phyloP scores from a whole-genome alignment of 169 alveolate species.

The Cryptosporidium ubiquitum region DNA sequence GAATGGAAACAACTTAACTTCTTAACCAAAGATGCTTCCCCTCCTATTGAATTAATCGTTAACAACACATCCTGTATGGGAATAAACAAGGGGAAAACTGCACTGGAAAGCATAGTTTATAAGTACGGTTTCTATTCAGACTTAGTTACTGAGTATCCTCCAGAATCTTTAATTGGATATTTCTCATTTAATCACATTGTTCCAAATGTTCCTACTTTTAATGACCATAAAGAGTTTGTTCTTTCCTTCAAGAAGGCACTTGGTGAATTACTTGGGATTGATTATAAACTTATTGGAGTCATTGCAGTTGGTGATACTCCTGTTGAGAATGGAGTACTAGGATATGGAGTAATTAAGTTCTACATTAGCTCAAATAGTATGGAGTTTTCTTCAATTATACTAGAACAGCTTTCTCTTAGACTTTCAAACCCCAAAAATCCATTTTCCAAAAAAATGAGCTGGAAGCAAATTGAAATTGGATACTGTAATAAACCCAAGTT shows the following conservation, averaged over 20 bases:
- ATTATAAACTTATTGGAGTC: conserved; percentile 22
- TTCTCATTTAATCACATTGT: conserved; percentile 40
- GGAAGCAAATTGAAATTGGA: conserved; percentile 67
- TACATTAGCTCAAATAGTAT: conserved; percentile 19
- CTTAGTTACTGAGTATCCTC: conserved; percentile 16
- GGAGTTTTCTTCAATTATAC: neutral
- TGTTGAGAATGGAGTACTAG: conserved; percentile 4
- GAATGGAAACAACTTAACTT: conserved; percentile 55
- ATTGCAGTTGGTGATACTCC: conserved; percentile 74
- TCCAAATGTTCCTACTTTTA: conserved; percentile 37
- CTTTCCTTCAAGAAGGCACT: conserved; percentile 6
- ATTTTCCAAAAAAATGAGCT: conserved; percentile 8
- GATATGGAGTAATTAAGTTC: conserved; percentile 59
- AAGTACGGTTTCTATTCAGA: conserved; percentile 51
- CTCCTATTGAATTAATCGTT: conserved; percentile 3
- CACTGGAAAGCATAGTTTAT: conserved; percentile 6
- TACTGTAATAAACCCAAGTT: conserved; percentile 39
- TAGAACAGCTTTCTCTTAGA: conserved; percentile 1
- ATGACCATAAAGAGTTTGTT: conserved; percentile 54
- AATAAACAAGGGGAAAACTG: neutral
- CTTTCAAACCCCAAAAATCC: neutral
- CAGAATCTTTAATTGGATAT: conserved; percentile 36
- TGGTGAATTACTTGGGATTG: neutral
- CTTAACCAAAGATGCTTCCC: conserved; percentile 17
- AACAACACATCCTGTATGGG: conserved; percentile 55